Evolutionary conservation across 2,329 filamentous ascomycete genomes (phyloP), one percentile per base, ranked within the genome.

Genomic region (Nectriaceae sp.): DNA sequence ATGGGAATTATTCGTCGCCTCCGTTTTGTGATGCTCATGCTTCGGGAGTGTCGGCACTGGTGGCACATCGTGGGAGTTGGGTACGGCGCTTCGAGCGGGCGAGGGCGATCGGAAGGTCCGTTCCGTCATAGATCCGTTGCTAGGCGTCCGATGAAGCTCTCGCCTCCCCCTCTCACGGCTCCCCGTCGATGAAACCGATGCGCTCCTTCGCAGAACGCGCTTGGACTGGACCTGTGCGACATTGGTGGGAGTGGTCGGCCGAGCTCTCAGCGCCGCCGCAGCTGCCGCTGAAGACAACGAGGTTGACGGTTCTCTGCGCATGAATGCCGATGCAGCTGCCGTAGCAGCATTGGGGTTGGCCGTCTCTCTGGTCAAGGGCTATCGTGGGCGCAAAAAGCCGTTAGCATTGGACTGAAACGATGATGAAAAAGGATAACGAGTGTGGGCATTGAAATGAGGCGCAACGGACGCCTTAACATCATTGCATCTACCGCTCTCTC

Each of bases 191-290:
- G 89, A 89, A 36, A 81, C 71, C 1, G 91, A 96, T 43, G 79
- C 78, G 68, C 80, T 84, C 53, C 91, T 84, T 60, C 90, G 83
- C 51, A 83, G 69, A 65, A 88, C 92, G 64, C 92, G 88, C 75
- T 93, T 96, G 5, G 93, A 96, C 69, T 96, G 88, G 38, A 95
- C 83, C 64, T 90, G 84, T 66, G 84, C 87, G 47, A 96, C 87
- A 59, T 85, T 85, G 43, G 86, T 93, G 19, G 90, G 91, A 3
- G 88, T 85, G 43, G 85, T 85, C 10, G 90, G 86, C 58, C 88
- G 83, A 39, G 87, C 88, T 64, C 87, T 85, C 49, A 97, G 79
- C 40, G 92, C 92, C 21, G 91, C 85, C 15, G 90, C 91, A 5
- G 93, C 92, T 11, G 93, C 93, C 5, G 92, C 89, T 29, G 88